phyloP scores from a whole-genome alignment of 495 filamentous ascomycete genomes.

The Penicillium angulare region DNA sequence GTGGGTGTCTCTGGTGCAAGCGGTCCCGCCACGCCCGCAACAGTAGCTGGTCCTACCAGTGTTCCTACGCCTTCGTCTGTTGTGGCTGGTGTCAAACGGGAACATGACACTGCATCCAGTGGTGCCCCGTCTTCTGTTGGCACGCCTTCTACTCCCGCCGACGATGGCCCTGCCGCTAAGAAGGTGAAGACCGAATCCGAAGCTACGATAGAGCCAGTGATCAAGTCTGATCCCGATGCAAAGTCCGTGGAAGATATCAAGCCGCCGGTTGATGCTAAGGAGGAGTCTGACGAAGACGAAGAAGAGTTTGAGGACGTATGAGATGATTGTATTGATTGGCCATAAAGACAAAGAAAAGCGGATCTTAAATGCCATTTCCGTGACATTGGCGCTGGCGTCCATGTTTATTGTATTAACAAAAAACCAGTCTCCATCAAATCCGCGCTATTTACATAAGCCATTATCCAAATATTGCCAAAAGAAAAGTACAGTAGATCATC shows the following conservation, averaged over 20 bases:
- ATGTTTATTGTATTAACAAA: background rate
- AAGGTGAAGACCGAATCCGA: conserved; percentile 38
- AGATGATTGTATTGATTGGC: background rate
- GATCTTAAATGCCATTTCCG: background rate
- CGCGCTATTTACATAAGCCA: too few species aligned
- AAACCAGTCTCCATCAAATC: background rate
- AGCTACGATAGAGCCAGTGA: background rate
- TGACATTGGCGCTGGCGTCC: conserved; percentile 14
- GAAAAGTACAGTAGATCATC: too few species aligned
- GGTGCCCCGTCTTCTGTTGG: conserved; percentile 40
- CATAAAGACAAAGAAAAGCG: background rate
- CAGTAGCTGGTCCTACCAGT: conserved; percentile 31
- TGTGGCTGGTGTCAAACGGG: conserved; percentile 34
- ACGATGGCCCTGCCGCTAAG: conserved; percentile 44
- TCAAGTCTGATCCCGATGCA: conserved; percentile 12
- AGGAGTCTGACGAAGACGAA: conserved; percentile 52
- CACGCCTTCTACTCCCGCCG: conserved; percentile 40
- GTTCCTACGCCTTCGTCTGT: conserved; percentile 21
- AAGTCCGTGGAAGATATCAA: too few species aligned
- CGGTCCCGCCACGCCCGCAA: conserved; percentile 37
- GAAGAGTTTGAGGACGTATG: conserved; percentile 53
- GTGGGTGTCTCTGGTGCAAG: conserved; percentile 42
- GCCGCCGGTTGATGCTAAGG: conserved; percentile 27
- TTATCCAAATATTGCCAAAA: too few species aligned
- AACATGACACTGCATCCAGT: conserved; percentile 41